Percentiles rank a stretch among this genome's conserved stretches.
These are phyloP conservation scores for Populus pruinosa DNA, from an alignment of 345 rosid genomes.

Conservation along the genomic window DNA sequence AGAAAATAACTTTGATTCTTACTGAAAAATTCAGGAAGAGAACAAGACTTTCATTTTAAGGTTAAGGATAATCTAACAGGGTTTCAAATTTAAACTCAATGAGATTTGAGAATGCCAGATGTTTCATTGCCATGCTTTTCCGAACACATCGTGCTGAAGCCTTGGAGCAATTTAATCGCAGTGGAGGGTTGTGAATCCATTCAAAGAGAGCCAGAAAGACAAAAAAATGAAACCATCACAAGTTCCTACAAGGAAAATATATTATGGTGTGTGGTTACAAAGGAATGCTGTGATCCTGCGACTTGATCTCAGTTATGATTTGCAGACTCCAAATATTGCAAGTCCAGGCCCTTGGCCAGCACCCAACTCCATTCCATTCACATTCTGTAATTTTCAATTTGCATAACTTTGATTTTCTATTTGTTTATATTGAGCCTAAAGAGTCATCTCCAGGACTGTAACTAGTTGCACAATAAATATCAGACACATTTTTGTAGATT, in stretches of 20 bases:
- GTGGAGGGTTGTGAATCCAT: not conserved
- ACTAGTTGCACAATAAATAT: not conserved
- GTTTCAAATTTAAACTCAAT: not conserved
- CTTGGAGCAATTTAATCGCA: not conserved
- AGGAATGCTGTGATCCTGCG: not conserved
- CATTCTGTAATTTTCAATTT: not conserved
- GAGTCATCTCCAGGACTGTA: not conserved
- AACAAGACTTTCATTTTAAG: not conserved
- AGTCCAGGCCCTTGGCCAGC: not conserved
- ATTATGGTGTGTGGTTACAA: not conserved
- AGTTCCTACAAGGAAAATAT: not conserved
- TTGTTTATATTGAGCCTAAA: not conserved
- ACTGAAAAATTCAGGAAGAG: not conserved
- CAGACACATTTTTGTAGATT: not conserved
- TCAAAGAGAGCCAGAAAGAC: not conserved
- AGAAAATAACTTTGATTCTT: not conserved
- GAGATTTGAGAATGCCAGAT: not conserved
- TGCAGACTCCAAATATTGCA: not conserved
- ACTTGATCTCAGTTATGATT: not conserved
- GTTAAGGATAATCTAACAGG: not conserved
- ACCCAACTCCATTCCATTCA: not conserved
- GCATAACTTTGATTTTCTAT: not conserved
- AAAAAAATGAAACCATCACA: not conserved
- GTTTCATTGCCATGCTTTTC: not conserved
- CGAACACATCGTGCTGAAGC: not conserved